These are phyloP conservation scores for Solanum sitiens DNA, from an alignment of 257 asterid genomes.

Conservation along the genomic window DNA sequence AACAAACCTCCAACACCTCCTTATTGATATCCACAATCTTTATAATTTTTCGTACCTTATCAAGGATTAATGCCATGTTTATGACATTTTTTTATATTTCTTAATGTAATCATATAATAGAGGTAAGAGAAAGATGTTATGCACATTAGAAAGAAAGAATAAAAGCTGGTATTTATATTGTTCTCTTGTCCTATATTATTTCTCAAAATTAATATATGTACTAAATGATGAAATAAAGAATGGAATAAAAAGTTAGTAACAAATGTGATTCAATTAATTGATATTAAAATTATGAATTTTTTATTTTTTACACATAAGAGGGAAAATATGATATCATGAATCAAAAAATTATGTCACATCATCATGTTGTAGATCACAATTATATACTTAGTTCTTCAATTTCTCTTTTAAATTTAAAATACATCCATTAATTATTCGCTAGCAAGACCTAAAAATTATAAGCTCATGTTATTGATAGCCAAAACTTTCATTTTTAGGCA, in stretches of 20 bases:
- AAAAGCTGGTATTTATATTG: background rate
- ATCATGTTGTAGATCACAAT: too few species aligned
- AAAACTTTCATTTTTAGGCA: too few species aligned
- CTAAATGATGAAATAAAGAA: background rate
- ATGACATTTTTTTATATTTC: too few species aligned
- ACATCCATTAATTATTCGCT: too few species aligned
- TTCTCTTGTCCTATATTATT: background rate
- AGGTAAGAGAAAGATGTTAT: background rate
- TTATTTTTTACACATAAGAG: fast-evolving
- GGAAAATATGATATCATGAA: background rate
- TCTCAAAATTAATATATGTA: background rate
- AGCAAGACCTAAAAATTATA: too few species aligned
- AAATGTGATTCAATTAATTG: background rate
- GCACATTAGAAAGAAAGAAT: background rate
- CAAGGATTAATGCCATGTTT: background rate
- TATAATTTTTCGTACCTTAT: too few species aligned
- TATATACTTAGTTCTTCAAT: too few species aligned
- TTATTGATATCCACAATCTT: too few species aligned
- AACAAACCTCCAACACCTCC: background rate
- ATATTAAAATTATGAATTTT: too few species aligned
- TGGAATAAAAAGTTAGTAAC: background rate
- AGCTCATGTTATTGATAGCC: too few species aligned
- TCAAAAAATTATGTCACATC: background rate
- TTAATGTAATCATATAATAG: too few species aligned
- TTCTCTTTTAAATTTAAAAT: too few species aligned